Evolutionary conservation across 2,329 filamentous ascomycete species (phyloP).

Genomic region (Aspergillus transmontanensis): DNA sequence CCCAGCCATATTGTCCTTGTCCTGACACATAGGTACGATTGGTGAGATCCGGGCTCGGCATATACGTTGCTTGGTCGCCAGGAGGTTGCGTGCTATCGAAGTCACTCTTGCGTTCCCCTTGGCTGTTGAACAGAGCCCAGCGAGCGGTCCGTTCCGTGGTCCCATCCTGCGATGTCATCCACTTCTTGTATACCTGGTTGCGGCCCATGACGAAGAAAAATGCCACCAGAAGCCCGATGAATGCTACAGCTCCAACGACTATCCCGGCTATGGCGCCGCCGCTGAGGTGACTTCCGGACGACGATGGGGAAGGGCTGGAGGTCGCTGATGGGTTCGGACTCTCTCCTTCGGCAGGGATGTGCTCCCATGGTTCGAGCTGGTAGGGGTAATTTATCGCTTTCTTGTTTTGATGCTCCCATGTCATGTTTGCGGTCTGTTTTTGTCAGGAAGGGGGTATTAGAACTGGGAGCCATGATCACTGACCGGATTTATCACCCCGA

Average conservation of each 20-base stretch:
- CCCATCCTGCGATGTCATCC: slow-evolving; percentile 37
- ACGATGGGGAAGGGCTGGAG: slow-evolving; percentile 9
- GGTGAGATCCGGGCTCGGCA: slow-evolving; percentile 7
- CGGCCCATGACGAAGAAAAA: slow-evolving; percentile 41
- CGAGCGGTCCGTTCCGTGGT: slow-evolving; percentile 33
- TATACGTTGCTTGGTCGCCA: slow-evolving; percentile 3
- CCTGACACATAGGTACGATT: slow-evolving; percentile 1
- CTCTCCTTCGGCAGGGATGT: slow-evolving; percentile 53
- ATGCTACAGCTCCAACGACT: slow-evolving; percentile 54
- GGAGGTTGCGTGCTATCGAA: slow-evolving; percentile 5
- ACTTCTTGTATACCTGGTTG: slow-evolving; percentile 37
- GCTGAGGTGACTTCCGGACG: slow-evolving; percentile 30
- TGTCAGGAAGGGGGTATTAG: slow-evolving; percentile 8
- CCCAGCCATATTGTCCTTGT: slow-evolving; percentile 8
- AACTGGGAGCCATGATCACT: slow-evolving; percentile 15
- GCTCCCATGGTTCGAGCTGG: slow-evolving; percentile 60
- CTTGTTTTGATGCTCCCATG: slow-evolving; percentile 51
- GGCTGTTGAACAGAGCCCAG: slow-evolving; percentile 33
- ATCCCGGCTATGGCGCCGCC: slow-evolving; percentile 63
- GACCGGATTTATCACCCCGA: slow-evolving; percentile 74
- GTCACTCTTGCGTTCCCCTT: slow-evolving; percentile 16
- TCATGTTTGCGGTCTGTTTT: slow-evolving; percentile 49
- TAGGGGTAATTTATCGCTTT: slow-evolving; percentile 53
- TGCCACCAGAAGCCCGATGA: slow-evolving; percentile 50
- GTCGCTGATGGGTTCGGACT: slow-evolving; percentile 5